Evolutionary conservation across 2,329 filamentous ascomycete genomes (phyloP).

Genomic region (Scedosporium dehoogii): DNA sequence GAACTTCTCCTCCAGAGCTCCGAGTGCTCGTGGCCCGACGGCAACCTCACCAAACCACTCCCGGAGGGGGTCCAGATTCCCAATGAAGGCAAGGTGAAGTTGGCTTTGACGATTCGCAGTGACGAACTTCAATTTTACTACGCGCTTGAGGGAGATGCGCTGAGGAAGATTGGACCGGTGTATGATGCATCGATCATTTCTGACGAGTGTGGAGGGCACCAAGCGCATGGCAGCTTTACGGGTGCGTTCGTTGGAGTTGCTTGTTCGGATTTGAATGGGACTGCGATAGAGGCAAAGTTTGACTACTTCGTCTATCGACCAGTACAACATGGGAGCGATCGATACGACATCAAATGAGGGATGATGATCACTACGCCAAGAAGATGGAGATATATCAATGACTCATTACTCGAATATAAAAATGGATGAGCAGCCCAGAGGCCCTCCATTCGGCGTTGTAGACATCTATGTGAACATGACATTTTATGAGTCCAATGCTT

Average conservation of each 20-base stretch:
- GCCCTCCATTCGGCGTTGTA: no score
- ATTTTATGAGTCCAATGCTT: no score
- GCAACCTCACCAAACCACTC: slow-evolving; percentile 33
- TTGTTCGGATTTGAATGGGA: slow-evolving; percentile 45
- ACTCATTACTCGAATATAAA: no score
- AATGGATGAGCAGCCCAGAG: no score
- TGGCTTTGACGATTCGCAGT: slow-evolving; percentile 38
- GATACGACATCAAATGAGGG: slow-evolving; percentile 29
- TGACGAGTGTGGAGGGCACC: slow-evolving; percentile 54
- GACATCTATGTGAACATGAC: no score
- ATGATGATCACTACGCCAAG: not conserved
- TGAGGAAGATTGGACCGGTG: slow-evolving; percentile 42
- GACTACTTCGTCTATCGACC: slow-evolving; percentile 43
- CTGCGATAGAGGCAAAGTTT: slow-evolving; percentile 34
- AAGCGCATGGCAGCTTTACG: slow-evolving; percentile 52
- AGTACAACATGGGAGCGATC: slow-evolving; percentile 33
- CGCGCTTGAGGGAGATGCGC: slow-evolving; percentile 31
- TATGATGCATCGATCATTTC: slow-evolving; percentile 49
- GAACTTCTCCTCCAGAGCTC: slow-evolving; percentile 48
- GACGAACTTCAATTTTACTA: slow-evolving; percentile 46
- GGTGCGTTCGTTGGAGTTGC: slow-evolving; percentile 50
- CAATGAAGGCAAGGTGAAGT: slow-evolving; percentile 40
- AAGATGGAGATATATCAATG: no score
- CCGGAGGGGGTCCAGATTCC: slow-evolving; percentile 37
- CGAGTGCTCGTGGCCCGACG: slow-evolving; percentile 44